These are phyloP conservation scores for Taxawa tesnikishii DNA, from an alignment of 2,329 filamentous ascomycete genomes.

Conservation along the genomic window DNA sequence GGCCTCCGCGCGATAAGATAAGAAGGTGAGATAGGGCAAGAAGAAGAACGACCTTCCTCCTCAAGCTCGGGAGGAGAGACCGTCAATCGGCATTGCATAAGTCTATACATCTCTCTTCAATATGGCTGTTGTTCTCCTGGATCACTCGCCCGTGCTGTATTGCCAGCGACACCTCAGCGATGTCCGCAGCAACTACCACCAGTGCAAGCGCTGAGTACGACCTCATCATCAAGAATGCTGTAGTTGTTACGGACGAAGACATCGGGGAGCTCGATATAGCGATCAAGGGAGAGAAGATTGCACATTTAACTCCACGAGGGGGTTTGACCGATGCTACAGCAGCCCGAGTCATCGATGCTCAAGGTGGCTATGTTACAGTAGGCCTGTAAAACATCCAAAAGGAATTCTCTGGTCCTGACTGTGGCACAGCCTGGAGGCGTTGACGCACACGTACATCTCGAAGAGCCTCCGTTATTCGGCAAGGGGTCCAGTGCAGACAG, in stretches of 20 bases:
- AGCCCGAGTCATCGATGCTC: constrained; percentile 26
- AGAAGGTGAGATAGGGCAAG: too few species aligned
- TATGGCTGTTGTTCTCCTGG: too few species aligned
- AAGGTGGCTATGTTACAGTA: constrained; percentile 32
- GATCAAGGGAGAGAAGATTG: constrained; percentile 30
- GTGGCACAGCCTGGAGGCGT: constrained; percentile 23
- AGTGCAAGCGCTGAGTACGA: too few species aligned
- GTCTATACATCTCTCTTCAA: too few species aligned
- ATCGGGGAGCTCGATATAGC: constrained; percentile 28
- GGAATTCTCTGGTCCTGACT: not conserved
- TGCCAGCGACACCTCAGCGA: too few species aligned
- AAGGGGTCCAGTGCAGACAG: constrained; percentile 27
- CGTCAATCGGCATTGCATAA: too few species aligned
- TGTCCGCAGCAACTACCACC: too few species aligned
- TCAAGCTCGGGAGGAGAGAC: too few species aligned
- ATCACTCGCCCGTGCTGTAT: too few species aligned
- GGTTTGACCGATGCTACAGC: constrained; percentile 17
- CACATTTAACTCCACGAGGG: constrained; percentile 20
- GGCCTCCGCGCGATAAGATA: too few species aligned
- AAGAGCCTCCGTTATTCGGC: constrained; percentile 33
- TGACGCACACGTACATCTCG: constrained; percentile 34
- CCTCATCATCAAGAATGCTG: constrained; percentile 28
- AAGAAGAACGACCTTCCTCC: too few species aligned
- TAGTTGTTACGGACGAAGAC: constrained; percentile 28
- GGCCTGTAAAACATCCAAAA: not conserved